A percentile compares a stretch with the other conserved stretches of the same genome.
phyloP scores from a whole-genome alignment of 2,329 filamentous ascomycete genomes.

The Diatrype stigma region DNA sequence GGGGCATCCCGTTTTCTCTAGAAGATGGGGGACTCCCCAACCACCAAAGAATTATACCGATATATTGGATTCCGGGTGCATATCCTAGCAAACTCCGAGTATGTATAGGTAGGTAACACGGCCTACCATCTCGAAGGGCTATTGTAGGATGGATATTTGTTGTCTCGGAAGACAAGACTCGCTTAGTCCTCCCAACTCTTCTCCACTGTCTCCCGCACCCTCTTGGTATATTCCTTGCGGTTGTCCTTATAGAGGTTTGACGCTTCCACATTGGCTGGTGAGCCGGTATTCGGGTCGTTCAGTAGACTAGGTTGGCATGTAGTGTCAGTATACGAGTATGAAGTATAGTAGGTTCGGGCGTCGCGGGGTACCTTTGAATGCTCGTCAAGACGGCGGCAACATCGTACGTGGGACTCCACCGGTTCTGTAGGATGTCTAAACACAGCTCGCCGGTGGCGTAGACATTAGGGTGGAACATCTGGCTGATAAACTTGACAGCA shows the following conservation, averaged over 20 bases:
- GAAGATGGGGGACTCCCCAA: not conserved
- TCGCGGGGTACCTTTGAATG: slow-evolving; percentile 73
- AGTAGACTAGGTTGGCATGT: slow-evolving; percentile 59
- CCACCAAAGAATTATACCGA: not conserved
- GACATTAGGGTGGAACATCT: slow-evolving; percentile 99
- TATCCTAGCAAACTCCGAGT: not conserved
- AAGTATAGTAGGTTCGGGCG: not conserved
- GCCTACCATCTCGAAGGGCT: not conserved
- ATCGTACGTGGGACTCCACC: slow-evolving; percentile 98
- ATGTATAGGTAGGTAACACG: not conserved
- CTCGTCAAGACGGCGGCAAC: slow-evolving; percentile 95
- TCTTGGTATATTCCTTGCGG: slow-evolving; percentile 90
- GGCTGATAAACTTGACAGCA: slow-evolving; percentile 95
- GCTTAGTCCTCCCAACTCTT: slow-evolving; percentile 94
- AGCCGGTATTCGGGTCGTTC: slow-evolving; percentile 98
- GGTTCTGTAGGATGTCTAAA: slow-evolving; percentile 92
- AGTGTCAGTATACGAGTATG: slow-evolving; percentile 4
- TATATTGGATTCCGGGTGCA: not conserved
- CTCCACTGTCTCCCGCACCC: slow-evolving; percentile 93
- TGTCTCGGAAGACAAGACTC: not conserved
- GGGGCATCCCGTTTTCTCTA: not conserved
- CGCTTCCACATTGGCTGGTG: slow-evolving; percentile 94
- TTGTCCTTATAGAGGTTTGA: slow-evolving; percentile 99
- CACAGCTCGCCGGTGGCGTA: slow-evolving; percentile 96
- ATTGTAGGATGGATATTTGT: not conserved